phyloP scores from a whole-genome alignment of 192 early-diverging fungal species.

The Rhizophagus sp. region DNA sequence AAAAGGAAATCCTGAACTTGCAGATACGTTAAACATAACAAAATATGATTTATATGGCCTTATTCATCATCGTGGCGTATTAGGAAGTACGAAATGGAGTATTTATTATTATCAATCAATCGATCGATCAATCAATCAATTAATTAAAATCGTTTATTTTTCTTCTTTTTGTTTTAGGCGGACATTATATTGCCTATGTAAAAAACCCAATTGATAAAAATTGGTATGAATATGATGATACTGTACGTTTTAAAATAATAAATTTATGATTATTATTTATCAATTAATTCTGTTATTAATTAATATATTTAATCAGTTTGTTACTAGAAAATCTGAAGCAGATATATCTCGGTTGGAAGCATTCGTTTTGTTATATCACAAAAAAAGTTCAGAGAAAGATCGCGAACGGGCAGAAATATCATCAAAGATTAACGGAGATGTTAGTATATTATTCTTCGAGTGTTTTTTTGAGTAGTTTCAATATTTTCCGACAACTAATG shows the following conservation, averaged over 20 bases:
- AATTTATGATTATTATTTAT: background rate
- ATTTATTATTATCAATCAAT: background rate
- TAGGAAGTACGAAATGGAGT: slow-evolving; percentile 35
- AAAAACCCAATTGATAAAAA: slow-evolving; percentile 37
- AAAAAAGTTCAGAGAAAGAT: slow-evolving; percentile 34
- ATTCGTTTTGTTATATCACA: slow-evolving; percentile 42
- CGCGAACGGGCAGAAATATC: slow-evolving; percentile 35
- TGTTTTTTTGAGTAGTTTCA: too few relatives aligned
- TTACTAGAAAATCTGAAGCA: slow-evolving; percentile 37
- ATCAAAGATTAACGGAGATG: slow-evolving; percentile 32
- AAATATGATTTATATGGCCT: slow-evolving; percentile 46
- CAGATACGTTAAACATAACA: background rate
- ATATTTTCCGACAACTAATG: background rate
- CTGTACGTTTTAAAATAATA: slow-evolving; percentile 31
- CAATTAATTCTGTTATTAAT: background rate
- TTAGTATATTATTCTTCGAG: background rate
- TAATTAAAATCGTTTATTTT: background rate
- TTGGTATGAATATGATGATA: slow-evolving; percentile 52
- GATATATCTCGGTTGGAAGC: slow-evolving; percentile 46
- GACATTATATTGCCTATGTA: slow-evolving; percentile 45
- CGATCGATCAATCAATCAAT: background rate
- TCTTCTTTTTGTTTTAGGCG: slow-evolving; percentile 26
- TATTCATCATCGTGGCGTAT: slow-evolving; percentile 40
- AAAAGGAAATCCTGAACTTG: slow-evolving; percentile 28
- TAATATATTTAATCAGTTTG: slow-evolving; percentile 22